Base-by-base conservation (phyloP, 2,329 filamentous ascomycete species). In the Aspergillus udagawae region DNA sequence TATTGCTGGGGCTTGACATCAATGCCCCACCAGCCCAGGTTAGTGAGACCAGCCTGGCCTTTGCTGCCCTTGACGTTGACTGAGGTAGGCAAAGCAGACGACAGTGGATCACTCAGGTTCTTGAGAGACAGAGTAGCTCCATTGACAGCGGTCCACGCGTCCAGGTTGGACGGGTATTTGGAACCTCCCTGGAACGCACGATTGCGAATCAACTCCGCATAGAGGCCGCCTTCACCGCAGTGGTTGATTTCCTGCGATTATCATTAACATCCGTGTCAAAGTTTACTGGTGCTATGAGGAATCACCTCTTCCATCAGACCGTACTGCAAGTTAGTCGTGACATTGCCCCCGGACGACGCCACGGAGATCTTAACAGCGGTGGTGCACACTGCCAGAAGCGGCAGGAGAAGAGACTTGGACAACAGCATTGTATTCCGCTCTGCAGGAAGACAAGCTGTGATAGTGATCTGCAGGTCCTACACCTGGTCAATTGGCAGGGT, bases 1-100 rank as follows among this genome's bases (percentile, higher is more conserved):
- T 82, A 83, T 44, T 74, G 75, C 58, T 81, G 77, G 23, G 71
- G 68, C 6, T 68, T 73, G 20, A 82, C 78, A 54, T 80, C 77
- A 49, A 83, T 81, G 3, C 80, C 80, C 78, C 79, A 82, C 67
- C 77, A 81, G 0, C 78, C 80, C 27, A 76, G 71, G 57, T 83
- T 83, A 51, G 75, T 66, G 56, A 83, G 76, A 1, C 81, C 80
- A 35, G 78, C 70, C 44, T 71, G 71, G 3, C 78, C 77, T 29
- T 68, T 63, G 60, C 72, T 62, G 61, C 74, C 73, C 38, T 75
- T 69, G 2, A 80, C 70, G 35, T 75, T 71, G 63, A 80, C 65
- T 0, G 74, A 78, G 0, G 73, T 75, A 1, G 75, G 77, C 17
- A 81, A 63, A 27, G 77, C 77, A 54, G 75, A 70, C 0, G 79